Conservation (phyloP, 1,284 basidiomycete species). For the Erythrobasidium hasegawianum region DNA sequence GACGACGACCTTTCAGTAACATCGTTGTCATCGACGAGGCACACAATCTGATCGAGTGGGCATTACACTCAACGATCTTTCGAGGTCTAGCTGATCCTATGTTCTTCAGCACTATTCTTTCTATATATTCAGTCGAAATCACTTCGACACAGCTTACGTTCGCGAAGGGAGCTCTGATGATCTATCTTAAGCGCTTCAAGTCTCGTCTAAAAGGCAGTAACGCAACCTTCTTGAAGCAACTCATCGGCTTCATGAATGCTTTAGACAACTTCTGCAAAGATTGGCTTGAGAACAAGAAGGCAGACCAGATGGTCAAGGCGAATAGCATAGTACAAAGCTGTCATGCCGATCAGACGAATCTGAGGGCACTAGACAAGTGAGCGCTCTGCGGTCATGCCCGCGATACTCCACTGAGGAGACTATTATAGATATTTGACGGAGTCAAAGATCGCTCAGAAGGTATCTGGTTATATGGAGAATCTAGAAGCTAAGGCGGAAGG, state of each 20-base stretch:
- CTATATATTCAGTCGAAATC: slow-evolving; percentile 72
- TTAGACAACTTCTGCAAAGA: slow-evolving; percentile 58
- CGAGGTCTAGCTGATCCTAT: slow-evolving; percentile 46
- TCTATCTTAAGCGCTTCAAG: slow-evolving; percentile 75
- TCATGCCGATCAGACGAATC: slow-evolving; percentile 66
- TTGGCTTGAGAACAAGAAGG: slow-evolving; percentile 49
- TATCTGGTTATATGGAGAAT: slow-evolving; percentile 35
- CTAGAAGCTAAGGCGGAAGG: slow-evolving; percentile 18
- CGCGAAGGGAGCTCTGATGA: slow-evolving; percentile 71
- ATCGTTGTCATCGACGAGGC: slow-evolving; percentile 93
- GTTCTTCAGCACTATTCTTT: slow-evolving; percentile 62
- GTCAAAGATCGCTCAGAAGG: slow-evolving; percentile 68
- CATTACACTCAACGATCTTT: no score
- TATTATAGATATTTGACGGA: slow-evolving; percentile 70
- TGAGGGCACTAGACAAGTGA: slow-evolving; percentile 52
- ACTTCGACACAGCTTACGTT: slow-evolving; percentile 59
- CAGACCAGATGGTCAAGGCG: slow-evolving; percentile 62
- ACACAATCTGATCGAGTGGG: slow-evolving; percentile 59
- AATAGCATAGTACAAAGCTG: slow-evolving; percentile 63
- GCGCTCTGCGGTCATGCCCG: background rate
- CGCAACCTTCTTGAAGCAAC: slow-evolving; percentile 71
- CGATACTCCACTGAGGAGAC: slow-evolving; percentile 57
- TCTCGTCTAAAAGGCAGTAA: slow-evolving; percentile 70
- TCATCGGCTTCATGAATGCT: slow-evolving; percentile 67
- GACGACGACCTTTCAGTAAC: slow-evolving; percentile 50